A percentile compares a stretch with the other conserved stretches of the same genome.
Evolutionary conservation across 495 filamentous ascomycete genomes (phyloP).

Genomic region (Penicillium arizonense): DNA sequence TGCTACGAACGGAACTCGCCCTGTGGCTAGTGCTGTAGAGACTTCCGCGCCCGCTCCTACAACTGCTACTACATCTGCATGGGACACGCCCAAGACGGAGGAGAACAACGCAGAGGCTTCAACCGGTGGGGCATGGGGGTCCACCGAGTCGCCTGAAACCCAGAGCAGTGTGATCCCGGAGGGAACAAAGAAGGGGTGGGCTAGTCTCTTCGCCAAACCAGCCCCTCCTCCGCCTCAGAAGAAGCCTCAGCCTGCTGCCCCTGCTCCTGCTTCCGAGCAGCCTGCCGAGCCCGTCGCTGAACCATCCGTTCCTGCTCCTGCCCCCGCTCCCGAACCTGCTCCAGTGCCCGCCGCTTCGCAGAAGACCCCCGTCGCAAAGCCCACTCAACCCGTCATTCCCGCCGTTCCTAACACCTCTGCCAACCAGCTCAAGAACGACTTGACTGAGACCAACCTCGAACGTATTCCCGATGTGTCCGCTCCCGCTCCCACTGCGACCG

Average conservation of each 20-base stretch:
- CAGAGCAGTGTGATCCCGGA: conserved; percentile 47
- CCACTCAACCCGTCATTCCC: conserved; percentile 25
- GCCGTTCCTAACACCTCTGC: conserved; percentile 55
- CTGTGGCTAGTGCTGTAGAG: conserved; percentile 30
- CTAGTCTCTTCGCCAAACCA: conserved; percentile 58
- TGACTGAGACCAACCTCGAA: conserved; percentile 90
- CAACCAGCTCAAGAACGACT: conserved; percentile 72
- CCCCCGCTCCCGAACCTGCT: conserved; percentile 28
- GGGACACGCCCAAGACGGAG: conserved; percentile 31
- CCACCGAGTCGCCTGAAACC: conserved; percentile 24
- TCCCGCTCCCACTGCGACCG: conserved; percentile 74
- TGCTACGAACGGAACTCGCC: conserved; percentile 50
- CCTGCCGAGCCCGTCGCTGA: conserved; percentile 29
- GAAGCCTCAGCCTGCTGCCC: conserved; percentile 28
- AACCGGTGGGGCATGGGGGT: conserved; percentile 23
- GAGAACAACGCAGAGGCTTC: conserved; percentile 31
- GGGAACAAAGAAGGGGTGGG: conserved; percentile 60
- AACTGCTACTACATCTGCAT: conserved; percentile 38
- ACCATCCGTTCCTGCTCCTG: conserved; percentile 19
- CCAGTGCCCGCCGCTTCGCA: conserved; percentile 27
- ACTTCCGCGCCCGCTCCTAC: conserved; percentile 28
- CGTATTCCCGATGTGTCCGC: conserved; percentile 77
- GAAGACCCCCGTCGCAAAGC: conserved; percentile 29
- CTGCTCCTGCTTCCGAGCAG: conserved; percentile 28
- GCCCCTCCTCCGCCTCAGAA: conserved; percentile 38